Base-by-base conservation (phyloP, 257 asterid genomes). In the Ophiorrhiza pumila region DNA sequence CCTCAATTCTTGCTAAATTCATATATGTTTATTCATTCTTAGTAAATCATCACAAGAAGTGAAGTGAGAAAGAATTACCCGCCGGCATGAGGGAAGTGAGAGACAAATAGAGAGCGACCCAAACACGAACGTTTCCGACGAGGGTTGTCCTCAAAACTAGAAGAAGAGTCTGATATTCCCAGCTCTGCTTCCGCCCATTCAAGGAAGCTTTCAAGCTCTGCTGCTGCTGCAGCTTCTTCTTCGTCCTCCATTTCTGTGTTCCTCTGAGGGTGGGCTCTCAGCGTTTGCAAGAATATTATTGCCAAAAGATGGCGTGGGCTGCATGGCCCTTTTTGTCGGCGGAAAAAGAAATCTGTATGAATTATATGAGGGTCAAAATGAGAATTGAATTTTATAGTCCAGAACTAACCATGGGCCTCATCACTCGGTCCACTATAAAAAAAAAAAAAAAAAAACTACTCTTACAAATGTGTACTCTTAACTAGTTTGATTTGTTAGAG, bases 61-160 rank as follows among this genome's bases (percentile, higher is more conserved):
- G n/a, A 66, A 0, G 49, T 14, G 0, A 6, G 14, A 37, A 39
- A 15, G 2, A 13, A 7, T 29, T 76, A 94, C 98, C 99, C 98
- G 86, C 99, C 99, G 60, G 97, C 91, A 29, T 82, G 83, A 18
- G 99, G 96, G 64, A 94, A 91, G 80, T 85, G 55, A 69, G 92
- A 80, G 62, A 90, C 74, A 61, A 66, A 32, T 31, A 94, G 79
- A 37, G 95, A 81, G 37, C 78, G 75, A 42, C 90, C 96, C 77
- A 90, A 74, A 65, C 87, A 87, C 49, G 88, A 79, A 27, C 77
- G 57, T 29, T 53, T 37, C 46, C 27, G 29, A 25, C 17, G 43
- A 9, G 72, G 2, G 34, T 45, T 0, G 25, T 5, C 18, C 31
- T 53, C 71, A 35, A 66, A 67, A 7, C 29, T 45, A 41, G 78